Base-by-base conservation (phyloP, 371 early-diverging fungal species). In the Mortierella sp. region DNA sequence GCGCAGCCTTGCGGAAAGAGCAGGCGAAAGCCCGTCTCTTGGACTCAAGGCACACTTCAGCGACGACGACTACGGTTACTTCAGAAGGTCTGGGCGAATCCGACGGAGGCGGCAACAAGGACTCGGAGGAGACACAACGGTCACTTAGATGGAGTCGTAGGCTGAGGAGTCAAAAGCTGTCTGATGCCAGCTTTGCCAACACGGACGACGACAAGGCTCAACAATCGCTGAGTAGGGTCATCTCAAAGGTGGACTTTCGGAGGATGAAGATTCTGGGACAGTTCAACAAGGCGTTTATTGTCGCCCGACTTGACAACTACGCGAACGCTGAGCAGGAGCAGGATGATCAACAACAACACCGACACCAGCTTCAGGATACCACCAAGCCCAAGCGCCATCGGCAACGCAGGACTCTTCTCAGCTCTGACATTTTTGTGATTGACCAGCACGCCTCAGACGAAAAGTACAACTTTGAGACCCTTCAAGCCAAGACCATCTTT, bases 391-490 rank as follows among this genome's bases (percentile, higher is more conserved):
- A 34, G 10, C 61, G 22, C 37, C 37, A 61, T 61, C 22, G 22
- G 10, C 53, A 40, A 19, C 45, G 55, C n/a, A 52, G 48, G 13
- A 61, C 16, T 11, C 68, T 77, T 40, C 40, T 81, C 70, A 74
- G 85, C 22, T 83, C 86, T 26, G 95, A 96, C 73, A 87, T 99
- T 2, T 97, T 96, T 83, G 95, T 99, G 63, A 91, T 99, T 58
- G 99, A 99, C 87, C 99, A 99, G 78, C 99, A 99, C 85, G 99
- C 99, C 7, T 93, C 97, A 11, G 99, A 99, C 86, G 99, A 99
- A 88, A 99, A 99, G 85, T 96, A 91, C 85, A 97, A 97, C 79
- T 99, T 95, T 90, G 99, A 99, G 86, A 89, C 88, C 1, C 79
- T 95, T 5, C 93, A 93, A 76, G 83, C 79, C 48, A 89, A 88